Conservation (phyloP, 495 filamentous ascomycete species). For the Rhypophila decipiens region DNA sequence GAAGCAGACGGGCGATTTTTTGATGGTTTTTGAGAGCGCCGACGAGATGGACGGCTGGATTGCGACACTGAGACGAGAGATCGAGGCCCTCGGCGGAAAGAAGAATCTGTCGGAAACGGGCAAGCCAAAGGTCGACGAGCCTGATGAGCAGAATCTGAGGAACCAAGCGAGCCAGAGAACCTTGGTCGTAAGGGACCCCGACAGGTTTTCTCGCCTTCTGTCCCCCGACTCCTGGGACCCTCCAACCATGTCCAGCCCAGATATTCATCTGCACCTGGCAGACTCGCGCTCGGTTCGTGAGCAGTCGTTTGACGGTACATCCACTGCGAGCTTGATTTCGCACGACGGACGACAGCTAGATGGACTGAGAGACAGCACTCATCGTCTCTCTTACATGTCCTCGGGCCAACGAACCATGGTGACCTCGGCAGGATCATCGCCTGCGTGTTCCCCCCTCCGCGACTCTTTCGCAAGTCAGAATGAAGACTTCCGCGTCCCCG, state of each 20-base stretch:
- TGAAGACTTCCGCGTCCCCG: slow-evolving; percentile 24
- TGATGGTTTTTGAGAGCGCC: slow-evolving; percentile 75
- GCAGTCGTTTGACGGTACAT: slow-evolving; percentile 34
- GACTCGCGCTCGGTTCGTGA: slow-evolving; percentile 20
- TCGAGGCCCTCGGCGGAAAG: slow-evolving; percentile 63
- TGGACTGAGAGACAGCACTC: slow-evolving; percentile 42
- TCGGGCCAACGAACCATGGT: slow-evolving; percentile 53
- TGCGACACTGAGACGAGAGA: slow-evolving; percentile 56
- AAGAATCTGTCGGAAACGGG: slow-evolving; percentile 57
- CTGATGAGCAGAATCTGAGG: slow-evolving; percentile 32
- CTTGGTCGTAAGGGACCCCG: slow-evolving; percentile 46
- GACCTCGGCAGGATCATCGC: slow-evolving; percentile 50
- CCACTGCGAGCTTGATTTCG: slow-evolving; percentile 43
- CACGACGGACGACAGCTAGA: slow-evolving; percentile 46
- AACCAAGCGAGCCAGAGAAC: slow-evolving; percentile 45
- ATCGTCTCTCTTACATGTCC: slow-evolving; percentile 56
- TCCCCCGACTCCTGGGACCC: slow-evolving; percentile 27
- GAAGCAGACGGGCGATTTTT: slow-evolving; percentile 57
- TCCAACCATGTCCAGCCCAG: slow-evolving; percentile 6
- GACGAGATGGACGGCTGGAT: slow-evolving; percentile 87
- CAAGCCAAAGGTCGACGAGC: slow-evolving; percentile 32
- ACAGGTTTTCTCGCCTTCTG: slow-evolving; percentile 33
- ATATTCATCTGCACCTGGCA: slow-evolving; percentile 15
- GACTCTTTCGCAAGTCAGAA: slow-evolving; percentile 33
- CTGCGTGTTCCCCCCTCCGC: slow-evolving; percentile 42